Base-by-base conservation (phyloP, 1,139 yeast species). In the Candida tropicalis region DNA sequence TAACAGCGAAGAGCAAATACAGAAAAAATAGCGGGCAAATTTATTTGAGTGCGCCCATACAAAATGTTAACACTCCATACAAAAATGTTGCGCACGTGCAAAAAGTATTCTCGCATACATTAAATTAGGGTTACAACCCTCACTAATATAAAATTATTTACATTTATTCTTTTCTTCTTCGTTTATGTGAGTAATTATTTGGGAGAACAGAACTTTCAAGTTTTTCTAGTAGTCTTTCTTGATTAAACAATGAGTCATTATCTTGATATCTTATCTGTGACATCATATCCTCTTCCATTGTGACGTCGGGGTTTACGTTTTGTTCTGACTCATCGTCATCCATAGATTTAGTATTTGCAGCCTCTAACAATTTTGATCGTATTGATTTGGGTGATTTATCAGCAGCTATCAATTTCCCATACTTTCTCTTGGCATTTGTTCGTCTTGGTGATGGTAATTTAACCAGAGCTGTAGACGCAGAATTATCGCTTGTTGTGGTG, bases 401-500 rank as follows among this genome's bases (percentile, higher is more conserved):
- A 7, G 52, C 51, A 22, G 36, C 13, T 10, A 23, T 58, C 26
- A 73, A 46, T 29, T 70, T 59, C 10, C 77, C 78, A 44, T 64
- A 72, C 45, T 60, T 66, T 42, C 60, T 63, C 45, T 58, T 63
- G 35, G 57, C 61, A 29, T 59, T 58, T 2, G 62, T 53, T 44
- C 68, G 68, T 18, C 73, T 57, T 3, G 77, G 78, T 3, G 77
- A 72, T 4, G 76, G 76, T 13, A 72, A 56, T 31, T 59, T 59
- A 15, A 66, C 46, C 28, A 40, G 24, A 17, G 28, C 39, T 17
- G 42, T 25, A 8, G 18, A 39, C 24, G 38, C 47, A 11, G 39
- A 45, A 16, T 35, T 35, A 23, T 25, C 24, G 27, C 27, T 34
- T n/a, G n/a, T n/a, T n/a, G n/a, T n/a, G n/a, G n/a, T n/a, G n/a